These are phyloP conservation scores for Herpetomonas samuelpessoai DNA, from an alignment of 208 protist species.

Conservation along the genomic window DNA sequence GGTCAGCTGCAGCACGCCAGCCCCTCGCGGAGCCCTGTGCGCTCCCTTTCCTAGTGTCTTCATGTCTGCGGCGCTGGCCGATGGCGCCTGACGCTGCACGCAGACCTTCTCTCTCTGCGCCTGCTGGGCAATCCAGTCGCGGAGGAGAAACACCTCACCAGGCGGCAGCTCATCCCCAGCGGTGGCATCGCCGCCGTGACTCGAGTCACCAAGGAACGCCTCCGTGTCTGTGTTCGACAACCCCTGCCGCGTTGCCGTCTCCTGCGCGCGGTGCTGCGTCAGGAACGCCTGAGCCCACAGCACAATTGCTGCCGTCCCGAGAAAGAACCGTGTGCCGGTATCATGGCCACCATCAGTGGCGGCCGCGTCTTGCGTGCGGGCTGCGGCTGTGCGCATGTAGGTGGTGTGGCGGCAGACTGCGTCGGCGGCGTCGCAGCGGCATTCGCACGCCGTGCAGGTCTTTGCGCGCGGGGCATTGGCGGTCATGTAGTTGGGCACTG, in stretches of 20 bases:
- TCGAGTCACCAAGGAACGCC: too few relatives aligned
- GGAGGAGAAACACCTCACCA: constrained; percentile 38
- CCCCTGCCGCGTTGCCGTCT: constrained; percentile 8
- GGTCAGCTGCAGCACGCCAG: constrained; percentile 8
- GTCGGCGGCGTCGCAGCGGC: neutral
- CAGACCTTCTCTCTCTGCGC: constrained; percentile 17
- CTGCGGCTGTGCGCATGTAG: neutral
- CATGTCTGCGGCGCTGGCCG: too few relatives aligned
- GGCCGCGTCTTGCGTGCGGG: too few relatives aligned
- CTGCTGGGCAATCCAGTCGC: constrained; percentile 34
- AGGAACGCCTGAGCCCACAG: constrained; percentile 38
- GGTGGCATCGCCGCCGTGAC: neutral
- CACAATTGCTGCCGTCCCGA: constrained; percentile 38
- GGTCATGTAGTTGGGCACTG: neutral
- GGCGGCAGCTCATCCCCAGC: constrained; percentile 24
- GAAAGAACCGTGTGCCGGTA: constrained; percentile 26
- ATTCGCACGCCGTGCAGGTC: constrained; percentile 25
- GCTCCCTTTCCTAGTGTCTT: too few relatives aligned
- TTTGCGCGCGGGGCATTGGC: constrained; percentile 9
- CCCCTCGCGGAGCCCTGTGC: neutral
- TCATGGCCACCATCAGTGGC: neutral
- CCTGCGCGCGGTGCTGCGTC: constrained; percentile 23
- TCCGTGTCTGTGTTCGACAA: too few relatives aligned
- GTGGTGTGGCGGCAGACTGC: neutral
- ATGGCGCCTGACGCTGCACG: constrained; percentile 21